phyloP scores from a whole-genome alignment of 768 basidiomycete species.

The Russula sp. region DNA sequence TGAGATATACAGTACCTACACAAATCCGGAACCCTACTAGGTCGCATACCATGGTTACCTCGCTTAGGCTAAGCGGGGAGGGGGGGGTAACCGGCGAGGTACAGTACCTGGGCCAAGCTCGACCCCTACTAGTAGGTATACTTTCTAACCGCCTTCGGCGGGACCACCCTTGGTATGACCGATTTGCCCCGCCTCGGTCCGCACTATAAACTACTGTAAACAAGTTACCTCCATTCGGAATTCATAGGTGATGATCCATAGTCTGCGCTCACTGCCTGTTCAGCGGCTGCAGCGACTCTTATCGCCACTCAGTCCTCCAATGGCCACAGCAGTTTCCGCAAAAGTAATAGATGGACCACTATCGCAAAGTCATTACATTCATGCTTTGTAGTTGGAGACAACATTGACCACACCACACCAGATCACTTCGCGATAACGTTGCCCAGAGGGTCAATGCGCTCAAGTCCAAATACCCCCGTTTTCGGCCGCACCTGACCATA shows the following conservation, averaged over 20 bases:
- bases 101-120: too few relatives aligned
- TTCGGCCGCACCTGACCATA: slow-evolving; percentile 87
- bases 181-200: too few relatives aligned
- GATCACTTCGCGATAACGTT: slow-evolving; percentile 77
- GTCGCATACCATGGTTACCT: too few relatives aligned
- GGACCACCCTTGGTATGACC: too few relatives aligned
- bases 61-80: too few relatives aligned
- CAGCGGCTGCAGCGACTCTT: slow-evolving; percentile 16
- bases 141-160: too few relatives aligned
- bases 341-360: slow-evolving; percentile 79
- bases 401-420: slow-evolving; percentile 37
- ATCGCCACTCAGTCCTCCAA: slow-evolving; percentile 21
- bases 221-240: not conserved
- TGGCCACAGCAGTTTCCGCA: slow-evolving; percentile 37
- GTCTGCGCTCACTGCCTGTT: slow-evolving; percentile 10
- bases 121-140: too few relatives aligned
- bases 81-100: too few relatives aligned
- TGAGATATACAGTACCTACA: too few relatives aligned
- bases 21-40: too few relatives aligned
- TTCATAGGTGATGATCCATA: not conserved
- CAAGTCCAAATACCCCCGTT: slow-evolving; percentile 74
- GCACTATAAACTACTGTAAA: slow-evolving; percentile 1
- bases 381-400: slow-evolving; percentile 11
- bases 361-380: slow-evolving; percentile 68
- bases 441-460: slow-evolving; percentile 62